Evolutionary conservation across 2,329 filamentous ascomycete genomes (phyloP).

Genomic region (Aspergillus eucalypticola): DNA sequence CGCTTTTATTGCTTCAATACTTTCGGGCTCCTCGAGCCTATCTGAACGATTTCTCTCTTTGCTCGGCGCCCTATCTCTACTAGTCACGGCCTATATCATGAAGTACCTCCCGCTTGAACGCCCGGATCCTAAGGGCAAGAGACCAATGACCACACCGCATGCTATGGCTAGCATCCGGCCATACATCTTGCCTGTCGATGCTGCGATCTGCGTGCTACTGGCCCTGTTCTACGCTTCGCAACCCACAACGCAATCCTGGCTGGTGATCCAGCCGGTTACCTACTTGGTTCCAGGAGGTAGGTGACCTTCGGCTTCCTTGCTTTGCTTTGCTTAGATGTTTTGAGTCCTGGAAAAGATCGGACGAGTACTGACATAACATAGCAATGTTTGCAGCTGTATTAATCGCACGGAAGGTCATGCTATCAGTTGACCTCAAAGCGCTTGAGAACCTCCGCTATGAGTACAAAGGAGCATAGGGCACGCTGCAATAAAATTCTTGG

Average conservation of each 20-base stretch:
- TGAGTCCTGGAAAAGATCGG: slow-evolving; percentile 14
- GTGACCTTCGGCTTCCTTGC: slow-evolving; percentile 13
- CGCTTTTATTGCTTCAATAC: slow-evolving; percentile 35
- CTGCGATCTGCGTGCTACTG: slow-evolving; percentile 32
- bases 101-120: slow-evolving; percentile 29
- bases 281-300: slow-evolving; percentile 43
- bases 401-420: slow-evolving; percentile 37
- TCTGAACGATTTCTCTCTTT: slow-evolving; percentile 32
- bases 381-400: slow-evolving; percentile 35
- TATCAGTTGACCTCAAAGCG: slow-evolving; percentile 40
- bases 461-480: slow-evolving; percentile 42
- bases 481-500: neutral
- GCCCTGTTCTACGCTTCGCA: slow-evolving; percentile 29
- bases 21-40: slow-evolving; percentile 23
- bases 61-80: slow-evolving; percentile 37
- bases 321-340: too few relatives aligned
- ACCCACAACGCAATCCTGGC: slow-evolving; percentile 15
- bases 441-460: slow-evolving; percentile 44
- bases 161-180: slow-evolving; percentile 21
- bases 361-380: slow-evolving; percentile 25
- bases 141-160: slow-evolving; percentile 25
- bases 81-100: slow-evolving; percentile 43
- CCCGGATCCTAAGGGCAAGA: slow-evolving; percentile 33
- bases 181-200: slow-evolving; percentile 31
- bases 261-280: slow-evolving; percentile 26